A percentile compares a stretch with the other conserved stretches of the same genome.
Evolutionary conservation across 106 monocot genomes (phyloP).

Genomic region (Apostasia ramifera): DNA sequence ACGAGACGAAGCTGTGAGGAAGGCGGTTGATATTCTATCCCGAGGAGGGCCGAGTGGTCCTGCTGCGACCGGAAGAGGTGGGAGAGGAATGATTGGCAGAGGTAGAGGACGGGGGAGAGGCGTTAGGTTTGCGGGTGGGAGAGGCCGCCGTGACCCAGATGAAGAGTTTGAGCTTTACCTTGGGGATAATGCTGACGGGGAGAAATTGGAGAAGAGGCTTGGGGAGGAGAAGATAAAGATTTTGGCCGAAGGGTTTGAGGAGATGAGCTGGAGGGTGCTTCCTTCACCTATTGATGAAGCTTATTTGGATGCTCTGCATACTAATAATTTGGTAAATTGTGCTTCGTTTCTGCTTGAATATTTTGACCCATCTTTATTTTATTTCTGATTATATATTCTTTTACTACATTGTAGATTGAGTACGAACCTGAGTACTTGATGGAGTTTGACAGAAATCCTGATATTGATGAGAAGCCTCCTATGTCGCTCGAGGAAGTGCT

Average conservation of each 20-base stretch:
- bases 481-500: constrained; percentile 63
- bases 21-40: constrained; percentile 45
- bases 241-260: constrained; percentile 54
- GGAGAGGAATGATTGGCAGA: constrained; percentile 14
- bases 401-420: constrained; percentile 54
- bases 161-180: constrained; percentile 30
- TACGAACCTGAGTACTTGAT: constrained; percentile 93
- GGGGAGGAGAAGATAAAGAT: constrained; percentile 69
- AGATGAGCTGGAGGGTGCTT: constrained; percentile 35
- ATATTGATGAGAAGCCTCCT: constrained; percentile 93
- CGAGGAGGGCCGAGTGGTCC: constrained; percentile 15
- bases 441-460: constrained; percentile 72
- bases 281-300: constrained; percentile 61
- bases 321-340: constrained; percentile 65
- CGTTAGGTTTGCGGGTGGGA: constrained; percentile 14
- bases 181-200: constrained; percentile 58
- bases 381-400: background rate
- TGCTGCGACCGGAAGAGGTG: constrained; percentile 17
- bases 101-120: constrained; percentile 31
- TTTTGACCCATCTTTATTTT: background rate
- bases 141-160: constrained; percentile 17
- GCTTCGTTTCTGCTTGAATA: background rate
- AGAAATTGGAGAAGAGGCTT: constrained; percentile 64
- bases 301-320: constrained; percentile 62
- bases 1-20: constrained; percentile 39